Conservation (phyloP, 805 yeast genomes). For the Zygotorulaspora sp. region DNA sequence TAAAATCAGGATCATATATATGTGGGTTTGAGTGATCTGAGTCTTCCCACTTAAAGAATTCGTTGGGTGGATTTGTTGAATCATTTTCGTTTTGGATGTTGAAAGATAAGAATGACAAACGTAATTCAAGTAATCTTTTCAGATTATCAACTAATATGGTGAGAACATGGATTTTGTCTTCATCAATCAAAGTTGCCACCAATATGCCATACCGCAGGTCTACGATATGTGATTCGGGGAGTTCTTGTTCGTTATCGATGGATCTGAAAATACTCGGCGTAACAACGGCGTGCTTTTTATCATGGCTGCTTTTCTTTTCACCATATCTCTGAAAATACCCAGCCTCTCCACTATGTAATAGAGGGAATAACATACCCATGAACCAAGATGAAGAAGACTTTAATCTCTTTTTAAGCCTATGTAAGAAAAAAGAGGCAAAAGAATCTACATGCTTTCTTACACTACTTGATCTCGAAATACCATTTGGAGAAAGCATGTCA, state of each 20-base stretch:
- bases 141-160: slow-evolving; percentile 22
- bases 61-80: slow-evolving; percentile 17
- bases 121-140: slow-evolving; percentile 13
- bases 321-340: slow-evolving; percentile 42
- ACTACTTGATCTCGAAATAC: slow-evolving; percentile 42
- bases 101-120: slow-evolving; percentile 17
- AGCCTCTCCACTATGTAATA: slow-evolving; percentile 44
- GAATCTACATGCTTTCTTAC: slow-evolving; percentile 59
- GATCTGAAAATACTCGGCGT: slow-evolving; percentile 25
- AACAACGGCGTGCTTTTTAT: slow-evolving; percentile 15
- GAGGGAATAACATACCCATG: slow-evolving; percentile 64
- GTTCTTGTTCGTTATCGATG: slow-evolving; percentile 22
- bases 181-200: slow-evolving; percentile 34
- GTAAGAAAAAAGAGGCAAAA: slow-evolving; percentile 62
- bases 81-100: slow-evolving; percentile 11
- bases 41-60: slow-evolving; percentile 10
- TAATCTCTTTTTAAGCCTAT: slow-evolving; percentile 46
- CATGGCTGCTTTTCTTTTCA: slow-evolving; percentile 33
- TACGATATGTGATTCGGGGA: slow-evolving; percentile 20
- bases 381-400: slow-evolving; percentile 50
- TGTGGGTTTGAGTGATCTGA: slow-evolving; percentile 13
- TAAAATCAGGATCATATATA: slow-evolving; percentile 25
- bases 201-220: slow-evolving; percentile 33
- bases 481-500: slow-evolving; percentile 48
- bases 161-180: slow-evolving; percentile 25